These are phyloP conservation scores for Geosmithia morbida DNA, from an alignment of 2,329 filamentous ascomycete genomes.

Conservation along the genomic window DNA sequence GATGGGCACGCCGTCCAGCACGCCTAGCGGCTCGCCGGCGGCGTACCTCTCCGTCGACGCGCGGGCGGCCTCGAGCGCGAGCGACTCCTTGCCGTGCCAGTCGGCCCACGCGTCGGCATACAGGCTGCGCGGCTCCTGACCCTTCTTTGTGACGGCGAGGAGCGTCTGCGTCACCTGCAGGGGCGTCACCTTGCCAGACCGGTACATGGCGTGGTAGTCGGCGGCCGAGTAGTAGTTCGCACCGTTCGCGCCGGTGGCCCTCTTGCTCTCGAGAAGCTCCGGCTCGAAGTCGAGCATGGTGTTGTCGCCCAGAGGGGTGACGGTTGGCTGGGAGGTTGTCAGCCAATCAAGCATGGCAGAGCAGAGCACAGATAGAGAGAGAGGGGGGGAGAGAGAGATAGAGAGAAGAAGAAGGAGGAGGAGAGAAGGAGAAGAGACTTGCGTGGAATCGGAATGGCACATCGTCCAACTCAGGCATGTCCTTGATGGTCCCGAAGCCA, in stretches of 20 bases:
- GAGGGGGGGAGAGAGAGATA: no score
- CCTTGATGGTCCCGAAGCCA: constrained; percentile 31
- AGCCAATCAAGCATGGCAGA: no score
- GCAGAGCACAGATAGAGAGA: not conserved
- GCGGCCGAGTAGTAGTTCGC: constrained; percentile 51
- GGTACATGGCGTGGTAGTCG: constrained; percentile 68
- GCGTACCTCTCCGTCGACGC: constrained; percentile 62
- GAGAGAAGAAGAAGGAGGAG: no score
- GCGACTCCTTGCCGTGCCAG: constrained; percentile 38
- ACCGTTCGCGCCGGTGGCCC: constrained; percentile 10
- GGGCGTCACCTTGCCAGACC: constrained; percentile 55
- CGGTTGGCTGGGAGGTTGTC: constrained; percentile 29
- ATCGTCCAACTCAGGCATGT: constrained; percentile 30
- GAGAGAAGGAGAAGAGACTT: constrained; percentile 9
- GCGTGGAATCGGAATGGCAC: constrained; percentile 32
- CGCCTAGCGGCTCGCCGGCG: constrained; percentile 46
- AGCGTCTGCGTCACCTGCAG: constrained; percentile 56
- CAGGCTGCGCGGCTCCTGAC: constrained; percentile 26
- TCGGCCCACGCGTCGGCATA: constrained; percentile 65
- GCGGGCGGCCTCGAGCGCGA: constrained; percentile 51
- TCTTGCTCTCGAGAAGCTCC: constrained; percentile 23
- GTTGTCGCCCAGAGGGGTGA: constrained; percentile 32
- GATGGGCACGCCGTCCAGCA: constrained; percentile 71
- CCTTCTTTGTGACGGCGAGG: constrained; percentile 53
- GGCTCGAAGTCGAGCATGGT: constrained; percentile 23